A percentile compares a stretch with the other conserved stretches of the same genome.
phyloP scores from a whole-genome alignment of 495 filamentous ascomycete species.

The Aspergillus incahuasiensis region DNA sequence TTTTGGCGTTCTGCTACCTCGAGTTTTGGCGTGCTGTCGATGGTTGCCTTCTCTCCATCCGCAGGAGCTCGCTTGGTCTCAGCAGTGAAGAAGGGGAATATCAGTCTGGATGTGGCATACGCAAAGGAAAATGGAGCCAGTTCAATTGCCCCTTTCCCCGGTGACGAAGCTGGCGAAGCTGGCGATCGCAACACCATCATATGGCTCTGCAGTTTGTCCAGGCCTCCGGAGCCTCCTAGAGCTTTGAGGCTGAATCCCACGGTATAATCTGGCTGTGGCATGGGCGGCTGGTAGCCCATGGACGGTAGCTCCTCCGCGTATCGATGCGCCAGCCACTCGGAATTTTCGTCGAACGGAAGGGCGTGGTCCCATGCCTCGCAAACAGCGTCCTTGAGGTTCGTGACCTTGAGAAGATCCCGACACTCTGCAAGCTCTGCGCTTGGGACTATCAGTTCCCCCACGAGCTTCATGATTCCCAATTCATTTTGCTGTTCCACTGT shows the following conservation, averaged over 20 bases:
- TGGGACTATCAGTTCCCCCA: neutral
- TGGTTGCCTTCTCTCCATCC: no score
- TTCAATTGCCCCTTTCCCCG: no score
- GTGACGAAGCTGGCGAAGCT: no score
- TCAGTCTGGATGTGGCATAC: neutral
- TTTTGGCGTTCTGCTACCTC: neutral
- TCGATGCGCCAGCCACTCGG: neutral
- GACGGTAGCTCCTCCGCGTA: neutral
- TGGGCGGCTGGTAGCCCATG: neutral
- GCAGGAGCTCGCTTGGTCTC: neutral
- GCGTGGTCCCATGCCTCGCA: neutral
- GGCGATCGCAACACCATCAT: neutral
- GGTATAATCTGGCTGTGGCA: neutral
- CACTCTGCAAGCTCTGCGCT: neutral
- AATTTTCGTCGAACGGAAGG: neutral
- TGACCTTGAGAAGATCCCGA: neutral
- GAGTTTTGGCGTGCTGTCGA: no score
- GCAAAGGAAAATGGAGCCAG: no score
- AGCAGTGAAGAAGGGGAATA: neutral
- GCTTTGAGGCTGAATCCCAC: neutral
- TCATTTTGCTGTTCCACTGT: neutral
- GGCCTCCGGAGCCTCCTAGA: neutral
- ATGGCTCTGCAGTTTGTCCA: neutral
- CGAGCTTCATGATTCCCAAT: neutral
- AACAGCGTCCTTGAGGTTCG: neutral